These are phyloP conservation scores for Raddia distichophylla DNA, from an alignment of 176 grass and related monocot genomes.

Conservation along the genomic window DNA sequence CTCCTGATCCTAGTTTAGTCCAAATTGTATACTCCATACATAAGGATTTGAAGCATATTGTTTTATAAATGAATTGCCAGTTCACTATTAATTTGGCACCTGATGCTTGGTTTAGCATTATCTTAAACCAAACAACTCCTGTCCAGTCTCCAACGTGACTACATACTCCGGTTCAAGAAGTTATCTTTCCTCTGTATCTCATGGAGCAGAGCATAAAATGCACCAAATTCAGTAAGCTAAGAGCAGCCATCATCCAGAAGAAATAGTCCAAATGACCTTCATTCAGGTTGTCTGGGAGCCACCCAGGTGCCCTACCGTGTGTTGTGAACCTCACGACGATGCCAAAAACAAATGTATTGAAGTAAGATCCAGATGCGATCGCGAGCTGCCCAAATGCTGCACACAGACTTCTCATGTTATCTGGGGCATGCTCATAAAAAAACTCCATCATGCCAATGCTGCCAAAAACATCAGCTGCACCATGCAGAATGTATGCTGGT, in stretches of 20 bases:
- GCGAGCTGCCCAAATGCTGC: neutral
- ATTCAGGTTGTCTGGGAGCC: conserved; percentile 47
- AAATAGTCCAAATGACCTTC: conserved; percentile 43
- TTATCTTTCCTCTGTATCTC: neutral
- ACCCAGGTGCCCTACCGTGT: neutral
- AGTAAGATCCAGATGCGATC: conserved; percentile 26
- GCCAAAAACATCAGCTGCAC: conserved; percentile 33
- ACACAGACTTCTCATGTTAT: conserved; percentile 40
- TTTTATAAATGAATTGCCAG: no score
- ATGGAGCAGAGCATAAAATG: neutral
- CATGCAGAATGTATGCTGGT: conserved; percentile 23
- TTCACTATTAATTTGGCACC: neutral
- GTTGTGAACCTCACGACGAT: neutral
- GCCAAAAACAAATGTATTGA: conserved; percentile 33
- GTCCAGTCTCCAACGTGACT: no score
- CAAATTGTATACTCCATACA: no score
- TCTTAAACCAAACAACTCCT: no score
- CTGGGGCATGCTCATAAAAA: conserved; percentile 47
- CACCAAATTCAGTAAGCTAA: neutral
- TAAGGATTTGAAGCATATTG: no score
- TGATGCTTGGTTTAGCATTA: neutral
- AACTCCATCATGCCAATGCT: conserved; percentile 35
- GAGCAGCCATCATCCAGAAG: conserved; percentile 6
- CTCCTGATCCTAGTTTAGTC: no score
- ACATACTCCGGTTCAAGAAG: neutral